These are phyloP conservation scores for Botrytis cinerea DNA, from an alignment of 2,329 filamentous ascomycete genomes.

Conservation along the genomic window DNA sequence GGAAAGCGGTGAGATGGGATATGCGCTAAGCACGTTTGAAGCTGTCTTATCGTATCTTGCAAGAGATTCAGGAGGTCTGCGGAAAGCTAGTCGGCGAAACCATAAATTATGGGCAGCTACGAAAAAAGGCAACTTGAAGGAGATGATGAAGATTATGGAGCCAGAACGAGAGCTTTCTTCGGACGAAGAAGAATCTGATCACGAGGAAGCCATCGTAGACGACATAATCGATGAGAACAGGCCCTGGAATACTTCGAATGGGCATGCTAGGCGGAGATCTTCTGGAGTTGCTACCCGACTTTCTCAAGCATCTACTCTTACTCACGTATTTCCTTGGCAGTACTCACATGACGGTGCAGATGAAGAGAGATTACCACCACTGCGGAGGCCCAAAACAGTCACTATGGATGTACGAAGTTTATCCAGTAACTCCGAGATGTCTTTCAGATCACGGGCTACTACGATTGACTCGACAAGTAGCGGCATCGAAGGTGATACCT, in stretches of 20 bases:
- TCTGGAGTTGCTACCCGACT: constrained; percentile 31
- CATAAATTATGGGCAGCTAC: constrained; percentile 84
- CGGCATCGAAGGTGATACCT: constrained; percentile 81
- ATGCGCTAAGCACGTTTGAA: constrained; percentile 93
- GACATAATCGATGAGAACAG: constrained; percentile 49
- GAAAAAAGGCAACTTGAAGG: constrained; percentile 72
- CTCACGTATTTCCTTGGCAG: constrained; percentile 92
- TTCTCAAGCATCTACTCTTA: constrained; percentile 50
- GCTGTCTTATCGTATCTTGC: constrained; percentile 87
- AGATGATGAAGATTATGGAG: constrained; percentile 78
- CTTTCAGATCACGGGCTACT: constrained; percentile 75
- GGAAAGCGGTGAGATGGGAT: constrained; percentile 93
- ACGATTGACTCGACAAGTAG: constrained; percentile 75
- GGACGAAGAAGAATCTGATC: constrained; percentile 36
- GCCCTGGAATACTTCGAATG: constrained; percentile 36
- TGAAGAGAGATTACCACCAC: constrained; percentile 41
- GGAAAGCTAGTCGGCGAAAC: constrained; percentile 84
- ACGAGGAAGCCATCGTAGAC: constrained; percentile 47
- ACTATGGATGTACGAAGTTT: constrained; percentile 88
- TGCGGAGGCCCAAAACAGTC: constrained; percentile 57
- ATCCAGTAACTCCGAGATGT: constrained; percentile 82
- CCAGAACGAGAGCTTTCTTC: constrained; percentile 50
- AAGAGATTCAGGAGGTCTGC: constrained; percentile 76
- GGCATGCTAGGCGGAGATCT: constrained; percentile 32
- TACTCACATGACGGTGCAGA: constrained; percentile 50